These are phyloP conservation scores for Moesziomyces parantarcticus DNA, from an alignment of 1,284 basidiomycete genomes.

Conservation along the genomic window DNA sequence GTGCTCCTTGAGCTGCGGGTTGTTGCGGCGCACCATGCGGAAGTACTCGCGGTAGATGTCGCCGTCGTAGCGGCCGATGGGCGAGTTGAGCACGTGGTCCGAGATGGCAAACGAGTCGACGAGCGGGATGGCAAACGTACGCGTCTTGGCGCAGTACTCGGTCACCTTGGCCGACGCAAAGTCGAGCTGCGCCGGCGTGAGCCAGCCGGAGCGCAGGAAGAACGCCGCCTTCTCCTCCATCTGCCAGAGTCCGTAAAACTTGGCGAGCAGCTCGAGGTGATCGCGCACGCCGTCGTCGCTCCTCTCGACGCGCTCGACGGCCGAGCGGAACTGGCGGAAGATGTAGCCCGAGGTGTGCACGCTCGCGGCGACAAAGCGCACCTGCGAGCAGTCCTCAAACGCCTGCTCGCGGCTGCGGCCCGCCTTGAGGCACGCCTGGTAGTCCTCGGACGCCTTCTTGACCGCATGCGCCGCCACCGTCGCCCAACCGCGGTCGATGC, in stretches of 20 bases:
- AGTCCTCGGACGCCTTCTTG: slow-evolving; percentile 72
- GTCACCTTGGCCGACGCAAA: slow-evolving; percentile 70
- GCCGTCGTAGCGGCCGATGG: slow-evolving; percentile 69
- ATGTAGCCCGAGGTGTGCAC: slow-evolving; percentile 68
- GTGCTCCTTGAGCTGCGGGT: slow-evolving; percentile 68
- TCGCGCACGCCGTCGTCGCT: slow-evolving; percentile 60
- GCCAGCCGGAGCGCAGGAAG: slow-evolving; percentile 71
- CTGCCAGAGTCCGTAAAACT: slow-evolving; percentile 71
- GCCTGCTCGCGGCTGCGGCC: slow-evolving; percentile 72
- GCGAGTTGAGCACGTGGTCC: slow-evolving; percentile 74
- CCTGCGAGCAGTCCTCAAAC: slow-evolving; percentile 72
- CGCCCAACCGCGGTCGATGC: slow-evolving; percentile 71
- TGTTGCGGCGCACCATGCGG: slow-evolving; percentile 60
- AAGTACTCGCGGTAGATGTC: slow-evolving; percentile 66
- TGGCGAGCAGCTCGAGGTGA: slow-evolving; percentile 55
- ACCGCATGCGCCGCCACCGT: slow-evolving; percentile 72
- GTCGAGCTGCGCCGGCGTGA: slow-evolving; percentile 70
- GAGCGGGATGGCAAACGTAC: slow-evolving; percentile 71
- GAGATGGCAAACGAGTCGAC: slow-evolving; percentile 72
- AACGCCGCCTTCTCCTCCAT: slow-evolving; percentile 73
- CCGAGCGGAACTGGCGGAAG: slow-evolving; percentile 67
- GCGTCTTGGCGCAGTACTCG: slow-evolving; percentile 70
- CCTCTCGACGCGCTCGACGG: slow-evolving; percentile 57
- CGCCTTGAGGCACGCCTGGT: slow-evolving; percentile 68
- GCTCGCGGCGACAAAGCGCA: slow-evolving; percentile 73